Evolutionary conservation across 768 basidiomycete genomes (phyloP), one percentile per base, ranked within the genome.

Genomic region (Lepiota venenata): DNA sequence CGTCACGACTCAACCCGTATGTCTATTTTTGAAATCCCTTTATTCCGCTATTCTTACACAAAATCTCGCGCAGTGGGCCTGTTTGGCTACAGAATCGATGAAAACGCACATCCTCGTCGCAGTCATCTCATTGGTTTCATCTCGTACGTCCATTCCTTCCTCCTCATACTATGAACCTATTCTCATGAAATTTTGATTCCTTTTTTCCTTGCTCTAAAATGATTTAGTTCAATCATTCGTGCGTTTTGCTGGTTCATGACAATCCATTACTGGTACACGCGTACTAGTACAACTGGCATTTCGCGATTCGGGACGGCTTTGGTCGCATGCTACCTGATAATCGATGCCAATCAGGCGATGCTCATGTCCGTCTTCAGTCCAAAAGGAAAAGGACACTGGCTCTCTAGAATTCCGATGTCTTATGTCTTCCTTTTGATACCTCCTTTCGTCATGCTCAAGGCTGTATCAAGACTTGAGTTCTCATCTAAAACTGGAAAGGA

Each of bases 261-360:
- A 8, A 37, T 64, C 44, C 52, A 63, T 44, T 74, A 74, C 48
- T 74, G 71, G 70, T 71, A 61, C 50, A 66, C 67, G 0, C 64
- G 68, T 15, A 62, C 55, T 25, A 67, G 71, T 0, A 72, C 68
- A 1, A 63, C 65, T 12, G 66, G 65, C 1, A 67, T 75, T 49
- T 70, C 69, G 25, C 25, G 25, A 25, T 25, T 25, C 25, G 25
- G 25, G 25, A 25, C 25, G 5, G 25, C 5, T 25, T 25, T 25
- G 25, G 25, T 25, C 25, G 25, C 25, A 25, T 25, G 3, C 25
- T 25, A 25, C 25, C 5, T 25, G 3, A 25, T 60, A 3, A 47
- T 62, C 9, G 32, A 54, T 7, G 22, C 15, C 22, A 22, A 15
- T 14, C 45, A 39, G 47, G 59, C 8, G n/a, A 60, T 25, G 25